phyloP scores from a whole-genome alignment of 2,329 filamentous ascomycete genomes.

The Stenocarpella maydis region DNA sequence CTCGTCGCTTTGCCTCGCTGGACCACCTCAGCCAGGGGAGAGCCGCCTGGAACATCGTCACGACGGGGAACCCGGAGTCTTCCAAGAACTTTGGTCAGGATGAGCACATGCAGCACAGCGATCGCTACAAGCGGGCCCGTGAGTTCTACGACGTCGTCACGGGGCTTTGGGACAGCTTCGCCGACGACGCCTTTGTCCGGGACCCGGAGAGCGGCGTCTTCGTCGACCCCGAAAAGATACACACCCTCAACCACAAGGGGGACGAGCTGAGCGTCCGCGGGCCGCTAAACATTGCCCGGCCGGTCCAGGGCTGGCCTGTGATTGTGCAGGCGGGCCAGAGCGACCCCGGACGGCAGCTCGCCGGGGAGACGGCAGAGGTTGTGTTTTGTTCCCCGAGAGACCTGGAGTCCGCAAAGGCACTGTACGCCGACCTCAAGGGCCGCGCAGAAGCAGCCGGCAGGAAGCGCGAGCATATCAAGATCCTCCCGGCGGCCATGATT shows the following conservation, averaged over 20 bases:
- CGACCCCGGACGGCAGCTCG: constrained; percentile 59
- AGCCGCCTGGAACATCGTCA: constrained; percentile 64
- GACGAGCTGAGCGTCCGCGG: constrained; percentile 55
- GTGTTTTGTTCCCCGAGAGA: constrained; percentile 60
- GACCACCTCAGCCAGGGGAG: constrained; percentile 61
- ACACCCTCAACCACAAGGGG: constrained; percentile 60
- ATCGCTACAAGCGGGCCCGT: constrained; percentile 59
- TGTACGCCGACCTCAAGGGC: constrained; percentile 61
- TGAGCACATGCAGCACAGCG: constrained; percentile 57
- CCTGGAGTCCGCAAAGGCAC: constrained; percentile 53
- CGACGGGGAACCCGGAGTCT: constrained; percentile 60
- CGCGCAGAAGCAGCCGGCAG: constrained; percentile 55
- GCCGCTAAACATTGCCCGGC: constrained; percentile 60
- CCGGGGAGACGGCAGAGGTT: constrained; percentile 60
- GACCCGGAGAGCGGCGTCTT: constrained; percentile 56
- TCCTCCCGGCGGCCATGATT: constrained; percentile 60
- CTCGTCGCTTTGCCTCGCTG: constrained; percentile 60
- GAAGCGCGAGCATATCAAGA: constrained; percentile 55
- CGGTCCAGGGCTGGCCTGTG: constrained; percentile 63
- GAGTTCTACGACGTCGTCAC: constrained; percentile 63
- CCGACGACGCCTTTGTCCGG: constrained; percentile 62
- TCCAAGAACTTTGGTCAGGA: constrained; percentile 61
- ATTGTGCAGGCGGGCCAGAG: constrained; percentile 64
- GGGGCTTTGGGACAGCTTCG: constrained; percentile 61
- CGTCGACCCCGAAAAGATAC: constrained; percentile 60